Evolutionary conservation across 495 filamentous ascomycete genomes (phyloP).

Genomic region (Chlorociboria aeruginascens): DNA sequence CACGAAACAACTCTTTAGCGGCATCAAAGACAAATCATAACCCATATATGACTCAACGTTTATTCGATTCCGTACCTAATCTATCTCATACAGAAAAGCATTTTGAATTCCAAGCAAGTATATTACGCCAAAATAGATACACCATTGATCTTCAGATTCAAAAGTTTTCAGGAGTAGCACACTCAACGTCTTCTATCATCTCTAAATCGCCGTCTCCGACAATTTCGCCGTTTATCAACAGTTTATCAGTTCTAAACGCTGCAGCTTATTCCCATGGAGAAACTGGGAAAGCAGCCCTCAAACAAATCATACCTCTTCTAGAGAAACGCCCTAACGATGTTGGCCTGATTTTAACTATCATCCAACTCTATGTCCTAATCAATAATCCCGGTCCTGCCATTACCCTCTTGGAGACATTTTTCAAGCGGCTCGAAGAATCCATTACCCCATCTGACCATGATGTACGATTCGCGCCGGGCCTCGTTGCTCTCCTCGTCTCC

Average conservation of each 20-base stretch:
- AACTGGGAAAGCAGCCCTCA: slow-evolving; percentile 57
- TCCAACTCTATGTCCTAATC: slow-evolving; percentile 69
- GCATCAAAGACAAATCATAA: slow-evolving; percentile 48
- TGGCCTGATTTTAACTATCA: slow-evolving; percentile 68
- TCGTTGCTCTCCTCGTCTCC: slow-evolving; percentile 71
- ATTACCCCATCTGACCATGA: slow-evolving; percentile 43
- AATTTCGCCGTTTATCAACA: slow-evolving; percentile 43
- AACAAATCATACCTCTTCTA: slow-evolving; percentile 59
- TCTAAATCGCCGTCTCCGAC: slow-evolving; percentile 40
- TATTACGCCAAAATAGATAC: slow-evolving; percentile 57
- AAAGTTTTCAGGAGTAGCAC: slow-evolving; percentile 64
- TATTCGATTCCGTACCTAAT: slow-evolving; percentile 45
- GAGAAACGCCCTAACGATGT: slow-evolving; percentile 70
- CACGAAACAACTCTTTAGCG: slow-evolving; percentile 64
- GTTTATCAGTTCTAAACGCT: slow-evolving; percentile 66
- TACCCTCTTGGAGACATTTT: slow-evolving; percentile 58
- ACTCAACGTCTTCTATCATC: slow-evolving; percentile 49
- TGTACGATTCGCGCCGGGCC: slow-evolving; percentile 72
- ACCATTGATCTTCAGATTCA: slow-evolving; percentile 63
- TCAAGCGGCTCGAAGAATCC: slow-evolving; percentile 59
- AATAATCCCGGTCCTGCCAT: slow-evolving; percentile 71
- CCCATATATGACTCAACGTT: slow-evolving; percentile 64
- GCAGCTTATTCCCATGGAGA: slow-evolving; percentile 58
- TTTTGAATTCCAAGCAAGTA: slow-evolving; percentile 63
- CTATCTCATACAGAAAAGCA: slow-evolving; percentile 54